Conservation (phyloP, 148 eudicot genomes). For the Dianthus caryophyllus region DNA sequence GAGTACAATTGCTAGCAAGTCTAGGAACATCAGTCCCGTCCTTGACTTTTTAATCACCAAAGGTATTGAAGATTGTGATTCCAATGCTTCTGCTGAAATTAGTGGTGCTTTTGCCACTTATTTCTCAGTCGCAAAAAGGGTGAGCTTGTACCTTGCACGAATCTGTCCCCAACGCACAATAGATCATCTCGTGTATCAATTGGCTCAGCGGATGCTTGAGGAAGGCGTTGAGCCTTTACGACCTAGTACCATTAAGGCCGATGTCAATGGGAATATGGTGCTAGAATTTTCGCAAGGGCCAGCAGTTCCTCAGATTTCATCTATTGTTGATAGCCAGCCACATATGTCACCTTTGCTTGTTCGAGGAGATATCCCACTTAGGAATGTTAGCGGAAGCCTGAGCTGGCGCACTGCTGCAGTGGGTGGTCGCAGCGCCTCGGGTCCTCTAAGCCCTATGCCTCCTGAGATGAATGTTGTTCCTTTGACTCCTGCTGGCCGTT, state of each 20-base stretch:
- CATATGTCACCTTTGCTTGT: slow-evolving; percentile 99
- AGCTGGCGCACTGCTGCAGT: slow-evolving; percentile 93
- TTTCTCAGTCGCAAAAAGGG: slow-evolving; percentile 96
- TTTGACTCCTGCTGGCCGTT: slow-evolving; percentile 73
- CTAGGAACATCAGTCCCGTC: slow-evolving; percentile 92
- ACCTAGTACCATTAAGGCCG: slow-evolving; percentile 56
- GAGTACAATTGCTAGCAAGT: slow-evolving; percentile 99
- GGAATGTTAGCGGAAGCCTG: slow-evolving; percentile 85
- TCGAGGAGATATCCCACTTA: slow-evolving; percentile 87
- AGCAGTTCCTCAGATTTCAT: slow-evolving; percentile 53
- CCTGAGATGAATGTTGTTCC: slow-evolving; percentile 86
- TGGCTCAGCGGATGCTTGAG: slow-evolving; percentile 91
- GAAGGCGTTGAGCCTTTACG: slow-evolving; percentile 81
- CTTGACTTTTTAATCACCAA: slow-evolving; percentile 90
- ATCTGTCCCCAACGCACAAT: slow-evolving; percentile 96
- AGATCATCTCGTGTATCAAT: slow-evolving; percentile 92
- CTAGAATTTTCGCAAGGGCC: slow-evolving; percentile 95
- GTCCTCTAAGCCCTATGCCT: slow-evolving; percentile 91
- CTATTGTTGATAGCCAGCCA: slow-evolving; percentile 79
- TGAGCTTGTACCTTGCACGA: slow-evolving; percentile 89
- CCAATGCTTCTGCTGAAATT: slow-evolving; percentile 97
- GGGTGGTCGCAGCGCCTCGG: slow-evolving; percentile 92
- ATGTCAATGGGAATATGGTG: slow-evolving; percentile 50
- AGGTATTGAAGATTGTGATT: slow-evolving; percentile 99
- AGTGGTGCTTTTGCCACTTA: slow-evolving; percentile 98